Conservation (phyloP, 73 alveolate genomes). For the Effrenium voratum region DNA sequence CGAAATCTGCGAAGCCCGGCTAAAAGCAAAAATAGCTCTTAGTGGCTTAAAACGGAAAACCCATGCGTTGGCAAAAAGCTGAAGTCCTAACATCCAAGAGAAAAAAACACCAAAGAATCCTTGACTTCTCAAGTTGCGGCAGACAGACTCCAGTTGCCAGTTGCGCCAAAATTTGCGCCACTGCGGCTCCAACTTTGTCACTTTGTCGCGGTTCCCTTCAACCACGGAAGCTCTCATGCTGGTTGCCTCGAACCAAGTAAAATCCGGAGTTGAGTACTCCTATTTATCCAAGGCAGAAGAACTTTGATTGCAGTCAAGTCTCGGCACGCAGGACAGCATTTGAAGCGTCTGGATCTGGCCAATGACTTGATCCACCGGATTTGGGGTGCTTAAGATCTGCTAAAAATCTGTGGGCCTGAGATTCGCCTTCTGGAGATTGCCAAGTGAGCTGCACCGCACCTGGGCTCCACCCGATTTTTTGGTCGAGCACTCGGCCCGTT, state of each 20-base stretch:
- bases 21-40: too few relatives aligned
- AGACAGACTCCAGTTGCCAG: not conserved
- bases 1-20: too few relatives aligned
- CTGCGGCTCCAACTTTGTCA: not conserved
- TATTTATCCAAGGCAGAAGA: not conserved
- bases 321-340: constrained; percentile 70
- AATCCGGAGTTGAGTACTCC: not conserved
- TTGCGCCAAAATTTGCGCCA: too few relatives aligned
- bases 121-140: not conserved
- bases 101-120: not conserved
- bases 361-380: not conserved
- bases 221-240: not conserved
- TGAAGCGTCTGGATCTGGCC: constrained; percentile 57
- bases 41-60: not conserved
- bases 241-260: not conserved
- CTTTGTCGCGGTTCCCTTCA: not conserved
- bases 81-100: not conserved
- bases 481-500: not conserved
- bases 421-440: constrained; percentile 9
- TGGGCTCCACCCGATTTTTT: not conserved
- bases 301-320: not conserved
- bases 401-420: not conserved
- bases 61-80: not conserved
- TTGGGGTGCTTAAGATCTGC: not conserved
- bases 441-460: constrained; percentile 71